These are phyloP conservation scores for Podospora anserina DNA, from an alignment of 495 filamentous ascomycete genomes.

Conservation along the genomic window DNA sequence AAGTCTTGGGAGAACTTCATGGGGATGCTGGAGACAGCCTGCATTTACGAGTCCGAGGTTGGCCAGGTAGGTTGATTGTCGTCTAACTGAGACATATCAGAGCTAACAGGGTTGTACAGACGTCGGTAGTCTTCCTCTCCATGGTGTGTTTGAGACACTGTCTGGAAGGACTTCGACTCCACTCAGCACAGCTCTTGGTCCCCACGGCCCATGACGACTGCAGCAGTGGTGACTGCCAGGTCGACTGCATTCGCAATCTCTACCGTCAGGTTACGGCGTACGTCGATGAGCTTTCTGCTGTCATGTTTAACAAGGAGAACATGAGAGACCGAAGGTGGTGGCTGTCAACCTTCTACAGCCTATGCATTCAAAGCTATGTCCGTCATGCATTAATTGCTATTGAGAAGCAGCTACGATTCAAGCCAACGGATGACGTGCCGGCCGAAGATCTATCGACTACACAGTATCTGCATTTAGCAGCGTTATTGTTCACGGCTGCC, in stretches of 20 bases:
- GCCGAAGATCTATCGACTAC: constrained; percentile 28
- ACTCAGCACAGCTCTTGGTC: constrained; percentile 24
- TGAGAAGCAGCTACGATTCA: constrained; percentile 31
- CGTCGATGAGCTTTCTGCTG: constrained; percentile 33
- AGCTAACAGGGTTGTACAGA: constrained; percentile 21
- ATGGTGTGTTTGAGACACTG: constrained; percentile 34
- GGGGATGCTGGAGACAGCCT: constrained; percentile 32
- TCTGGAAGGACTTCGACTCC: constrained; percentile 30
- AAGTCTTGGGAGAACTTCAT: constrained; percentile 31
- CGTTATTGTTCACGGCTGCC: constrained; percentile 30
- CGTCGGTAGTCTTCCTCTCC: constrained; percentile 33
- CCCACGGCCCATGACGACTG: constrained; percentile 26
- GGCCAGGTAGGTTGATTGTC: constrained; percentile 26
- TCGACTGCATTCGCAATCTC: constrained; percentile 34
- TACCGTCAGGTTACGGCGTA: constrained; percentile 23
- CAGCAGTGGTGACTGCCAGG: constrained; percentile 25
- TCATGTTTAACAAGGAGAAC: constrained; percentile 42
- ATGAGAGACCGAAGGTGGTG: constrained; percentile 37
- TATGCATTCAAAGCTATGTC: constrained; percentile 38
- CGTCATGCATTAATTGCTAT: constrained; percentile 33
- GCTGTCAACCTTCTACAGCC: constrained; percentile 37
- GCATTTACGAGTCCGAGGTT: constrained; percentile 33
- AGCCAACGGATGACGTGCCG: constrained; percentile 22
- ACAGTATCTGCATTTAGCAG: constrained; percentile 31
- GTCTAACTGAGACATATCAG: not conserved